These are phyloP conservation scores for Ophiocordyceps camponoti-leonardi DNA, from an alignment of 2,329 filamentous ascomycete genomes.

Conservation along the genomic window DNA sequence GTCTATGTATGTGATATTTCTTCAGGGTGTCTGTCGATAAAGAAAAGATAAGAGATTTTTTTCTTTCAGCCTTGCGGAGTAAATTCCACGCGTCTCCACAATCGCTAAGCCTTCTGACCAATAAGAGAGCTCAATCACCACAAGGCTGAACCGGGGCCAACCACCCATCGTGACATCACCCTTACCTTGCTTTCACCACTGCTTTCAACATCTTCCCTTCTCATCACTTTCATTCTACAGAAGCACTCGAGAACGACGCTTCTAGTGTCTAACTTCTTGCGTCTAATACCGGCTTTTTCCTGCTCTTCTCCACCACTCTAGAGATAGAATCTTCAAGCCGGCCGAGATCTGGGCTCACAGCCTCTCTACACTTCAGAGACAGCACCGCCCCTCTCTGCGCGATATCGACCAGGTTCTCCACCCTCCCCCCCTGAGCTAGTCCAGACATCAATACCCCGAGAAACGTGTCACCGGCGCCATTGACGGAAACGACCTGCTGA, in stretches of 20 bases:
- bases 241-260: too few species aligned
- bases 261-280: too few species aligned
- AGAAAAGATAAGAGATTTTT: constrained; percentile 5
- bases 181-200: too few species aligned
- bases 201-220: too few species aligned
- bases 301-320: constrained; percentile 5
- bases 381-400: constrained; percentile 69
- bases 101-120: neutral
- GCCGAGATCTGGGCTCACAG: constrained; percentile 45
- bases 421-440: constrained; percentile 39
- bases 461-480: constrained; percentile 89
- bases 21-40: constrained; percentile 2
- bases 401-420: constrained; percentile 50
- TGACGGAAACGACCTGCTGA: constrained; percentile 67
- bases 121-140: neutral
- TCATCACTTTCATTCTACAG: too few species aligned
- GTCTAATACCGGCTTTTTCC: neutral
- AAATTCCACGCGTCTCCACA: neutral
- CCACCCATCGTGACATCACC: too few species aligned
- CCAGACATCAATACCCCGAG: constrained; percentile 72
- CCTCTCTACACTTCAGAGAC: constrained; percentile 58
- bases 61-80: neutral
- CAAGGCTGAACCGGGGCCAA: neutral
- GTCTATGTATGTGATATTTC: constrained; percentile 3
- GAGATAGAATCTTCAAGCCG: constrained; percentile 23